These are phyloP conservation scores for Phialophora macrospora DNA, from an alignment of 2,329 filamentous ascomycete species.

Conservation along the genomic window DNA sequence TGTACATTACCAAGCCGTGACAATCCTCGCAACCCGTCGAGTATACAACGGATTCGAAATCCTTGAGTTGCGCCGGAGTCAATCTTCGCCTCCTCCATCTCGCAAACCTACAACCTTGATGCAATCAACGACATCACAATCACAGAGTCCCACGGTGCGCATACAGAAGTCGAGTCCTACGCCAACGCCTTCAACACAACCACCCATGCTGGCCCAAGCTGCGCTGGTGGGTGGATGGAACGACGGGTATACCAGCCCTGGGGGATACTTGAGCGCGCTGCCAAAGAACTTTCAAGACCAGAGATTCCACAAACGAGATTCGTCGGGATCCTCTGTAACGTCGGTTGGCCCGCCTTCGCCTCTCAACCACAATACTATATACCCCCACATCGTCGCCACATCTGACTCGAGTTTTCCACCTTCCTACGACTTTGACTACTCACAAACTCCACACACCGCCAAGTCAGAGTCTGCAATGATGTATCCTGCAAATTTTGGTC, in stretches of 20 bases:
- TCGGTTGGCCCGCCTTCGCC: conserved; percentile 52
- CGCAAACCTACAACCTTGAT: conserved; percentile 29
- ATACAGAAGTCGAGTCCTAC: conserved; percentile 36
- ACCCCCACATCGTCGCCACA: conserved; percentile 51
- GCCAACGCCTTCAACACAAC: conserved; percentile 28
- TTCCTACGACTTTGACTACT: conserved; percentile 44
- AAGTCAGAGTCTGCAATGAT: conserved; percentile 59
- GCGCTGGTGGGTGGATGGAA: conserved; percentile 37
- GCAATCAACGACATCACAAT: conserved; percentile 27
- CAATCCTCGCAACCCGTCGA: conserved; percentile 13
- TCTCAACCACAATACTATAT: conserved; percentile 45
- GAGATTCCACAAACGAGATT: conserved; percentile 47
- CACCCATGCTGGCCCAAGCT: conserved; percentile 36
- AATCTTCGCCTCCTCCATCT: conserved; percentile 27
- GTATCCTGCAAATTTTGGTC: conserved; percentile 56
- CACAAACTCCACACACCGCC: conserved; percentile 46
- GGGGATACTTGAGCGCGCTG: conserved; percentile 36
- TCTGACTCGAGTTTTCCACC: conserved; percentile 52
- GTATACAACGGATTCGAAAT: conserved; percentile 27
- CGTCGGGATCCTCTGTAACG: conserved; percentile 51
- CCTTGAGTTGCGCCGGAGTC: conserved; percentile 7
- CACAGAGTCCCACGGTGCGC: conserved; percentile 32
- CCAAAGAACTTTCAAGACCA: conserved; percentile 38
- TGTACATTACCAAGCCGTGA: conserved; percentile 23
- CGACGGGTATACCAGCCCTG: conserved; percentile 31